Evolutionary conservation across 192 early-diverging fungal genomes (phyloP).

Genomic region (Mortierella alpina): DNA sequence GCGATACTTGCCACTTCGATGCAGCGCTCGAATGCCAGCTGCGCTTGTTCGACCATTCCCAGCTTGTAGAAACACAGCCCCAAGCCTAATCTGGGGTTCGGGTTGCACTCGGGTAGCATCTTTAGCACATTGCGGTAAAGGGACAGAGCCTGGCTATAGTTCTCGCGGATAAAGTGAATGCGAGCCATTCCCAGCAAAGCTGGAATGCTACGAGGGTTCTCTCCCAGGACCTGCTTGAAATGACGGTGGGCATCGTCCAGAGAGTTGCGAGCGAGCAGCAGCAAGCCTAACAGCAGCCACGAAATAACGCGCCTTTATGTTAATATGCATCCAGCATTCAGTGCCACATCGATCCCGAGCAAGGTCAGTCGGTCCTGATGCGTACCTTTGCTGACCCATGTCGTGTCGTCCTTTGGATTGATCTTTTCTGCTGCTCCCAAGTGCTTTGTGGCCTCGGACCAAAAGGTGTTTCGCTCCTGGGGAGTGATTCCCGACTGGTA

Average conservation of each 20-base stretch:
- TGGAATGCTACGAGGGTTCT: conserved; percentile 62
- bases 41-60: conserved; percentile 73
- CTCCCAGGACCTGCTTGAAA: conserved; percentile 63
- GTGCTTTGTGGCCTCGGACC: conserved; percentile 77
- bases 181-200: conserved; percentile 76
- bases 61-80: conserved; percentile 88
- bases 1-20: conserved; percentile 64
- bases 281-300: conserved; percentile 53
- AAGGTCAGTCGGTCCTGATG: neutral
- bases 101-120: conserved; percentile 63
- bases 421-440: conserved; percentile 83
- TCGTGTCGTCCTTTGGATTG: conserved; percentile 72
- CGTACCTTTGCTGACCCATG: conserved; percentile 79
- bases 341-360: neutral
- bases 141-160: conserved; percentile 76
- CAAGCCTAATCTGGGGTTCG: conserved; percentile 86
- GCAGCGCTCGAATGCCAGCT: conserved; percentile 76
- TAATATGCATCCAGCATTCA: neutral
- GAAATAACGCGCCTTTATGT: neutral
- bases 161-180: conserved; percentile 66
- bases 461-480: conserved; percentile 62
- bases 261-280: conserved; percentile 64
- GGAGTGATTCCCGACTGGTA: conserved; percentile 40
- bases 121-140: conserved; percentile 82
- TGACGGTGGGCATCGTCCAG: conserved; percentile 64